Conservation (phyloP, 1,139 yeast species). For the Yamadazyma aaseri region DNA sequence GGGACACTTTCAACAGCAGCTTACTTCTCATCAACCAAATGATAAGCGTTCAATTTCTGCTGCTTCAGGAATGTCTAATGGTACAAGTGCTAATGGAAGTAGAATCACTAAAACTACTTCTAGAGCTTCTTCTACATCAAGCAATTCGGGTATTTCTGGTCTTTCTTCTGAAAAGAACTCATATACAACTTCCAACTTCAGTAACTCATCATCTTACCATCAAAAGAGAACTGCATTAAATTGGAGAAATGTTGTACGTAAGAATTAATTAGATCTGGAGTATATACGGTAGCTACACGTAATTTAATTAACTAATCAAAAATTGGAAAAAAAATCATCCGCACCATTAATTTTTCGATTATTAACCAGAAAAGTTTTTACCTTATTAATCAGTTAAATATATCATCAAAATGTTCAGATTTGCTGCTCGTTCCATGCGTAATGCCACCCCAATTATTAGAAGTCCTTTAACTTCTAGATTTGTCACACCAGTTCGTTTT, state of each 20-base stretch:
- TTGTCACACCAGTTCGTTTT: slow-evolving; percentile 39
- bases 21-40: slow-evolving; percentile 7
- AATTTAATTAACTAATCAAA: not conserved
- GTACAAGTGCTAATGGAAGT: slow-evolving; percentile 19
- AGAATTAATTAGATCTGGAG: slow-evolving; percentile 1
- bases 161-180: slow-evolving; percentile 18
- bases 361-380: not conserved
- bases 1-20: slow-evolving; percentile 10
- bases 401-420: slow-evolving; percentile 32
- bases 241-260: slow-evolving; percentile 36
- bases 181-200: slow-evolving; percentile 11
- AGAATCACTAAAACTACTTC: slow-evolving; percentile 32
- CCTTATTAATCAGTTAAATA: slow-evolving; percentile 1
- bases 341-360: slow-evolving; percentile 1
- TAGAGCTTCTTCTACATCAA: slow-evolving; percentile 27
- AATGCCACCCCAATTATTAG: slow-evolving; percentile 21
- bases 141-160: slow-evolving; percentile 30
- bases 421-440: slow-evolving; percentile 40
- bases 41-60: slow-evolving; percentile 17
- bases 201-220: slow-evolving; percentile 15
- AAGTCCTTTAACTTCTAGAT: slow-evolving; percentile 24
- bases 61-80: slow-evolving; percentile 17
- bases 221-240: slow-evolving; percentile 47
- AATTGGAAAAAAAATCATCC: slow-evolving; percentile 1
- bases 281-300: slow-evolving; percentile 2